Percentiles rank a stretch among this genome's conserved stretches.
Evolutionary conservation across 2,329 filamentous ascomycete genomes (phyloP).

Genomic region (Dothideomycetes sp.): DNA sequence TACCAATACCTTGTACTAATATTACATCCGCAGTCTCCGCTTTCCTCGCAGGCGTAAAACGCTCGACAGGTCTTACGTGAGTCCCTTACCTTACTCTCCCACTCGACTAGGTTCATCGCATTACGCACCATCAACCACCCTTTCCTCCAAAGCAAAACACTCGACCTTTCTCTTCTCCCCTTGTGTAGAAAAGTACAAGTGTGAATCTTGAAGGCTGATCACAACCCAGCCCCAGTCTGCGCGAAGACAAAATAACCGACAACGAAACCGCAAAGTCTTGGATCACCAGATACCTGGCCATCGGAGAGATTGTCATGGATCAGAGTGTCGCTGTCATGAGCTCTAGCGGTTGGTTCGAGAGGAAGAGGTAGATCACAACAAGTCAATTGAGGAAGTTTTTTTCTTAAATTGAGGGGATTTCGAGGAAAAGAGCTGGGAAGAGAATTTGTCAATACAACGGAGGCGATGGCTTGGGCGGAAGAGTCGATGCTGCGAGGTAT

Average conservation of each 20-base stretch:
- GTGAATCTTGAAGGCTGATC: background rate
- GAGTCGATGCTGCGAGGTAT: no score
- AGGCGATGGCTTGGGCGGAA: no score
- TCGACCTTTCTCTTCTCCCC: slow-evolving; percentile 5
- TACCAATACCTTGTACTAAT: slow-evolving; percentile 18
- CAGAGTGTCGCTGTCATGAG: slow-evolving; percentile 88
- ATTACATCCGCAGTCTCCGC: slow-evolving; percentile 63
- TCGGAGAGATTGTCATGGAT: slow-evolving; percentile 98
- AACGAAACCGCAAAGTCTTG: slow-evolving; percentile 45
- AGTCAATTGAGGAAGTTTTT: background rate
- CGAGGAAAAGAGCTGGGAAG: background rate
- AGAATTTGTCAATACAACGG: no score
- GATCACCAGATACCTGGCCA: slow-evolving; percentile 86
- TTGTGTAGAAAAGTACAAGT: slow-evolving; percentile 1
- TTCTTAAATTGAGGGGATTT: background rate
- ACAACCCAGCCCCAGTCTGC: slow-evolving; percentile 62
- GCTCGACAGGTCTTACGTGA: slow-evolving; percentile 96
- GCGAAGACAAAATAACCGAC: slow-evolving; percentile 73
- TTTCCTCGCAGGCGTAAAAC: slow-evolving; percentile 92
- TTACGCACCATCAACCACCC: slow-evolving; percentile 10
- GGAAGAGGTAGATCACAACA: slow-evolving; percentile 70
- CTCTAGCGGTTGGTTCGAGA: slow-evolving; percentile 82
- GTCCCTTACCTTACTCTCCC: slow-evolving; percentile 33
- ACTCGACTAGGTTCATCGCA: background rate
- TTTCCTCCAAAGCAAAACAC: no score